These are phyloP conservation scores for Gynandropsis gynandra DNA, from an alignment of 345 rosid genomes.

Conservation along the genomic window DNA sequence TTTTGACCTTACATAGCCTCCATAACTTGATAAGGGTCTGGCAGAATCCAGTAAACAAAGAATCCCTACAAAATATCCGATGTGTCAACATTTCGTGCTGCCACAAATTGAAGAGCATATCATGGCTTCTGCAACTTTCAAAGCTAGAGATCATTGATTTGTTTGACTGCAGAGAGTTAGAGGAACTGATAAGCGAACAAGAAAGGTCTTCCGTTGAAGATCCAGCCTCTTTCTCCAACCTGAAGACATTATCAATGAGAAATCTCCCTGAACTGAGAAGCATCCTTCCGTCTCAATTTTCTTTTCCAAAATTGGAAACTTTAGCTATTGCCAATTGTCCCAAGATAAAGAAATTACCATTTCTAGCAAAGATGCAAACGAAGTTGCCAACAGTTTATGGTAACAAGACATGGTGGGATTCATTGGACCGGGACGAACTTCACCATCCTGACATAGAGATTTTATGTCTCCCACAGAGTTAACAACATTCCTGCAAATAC, in stretches of 20 bases:
- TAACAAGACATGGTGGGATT: constrained; percentile 42
- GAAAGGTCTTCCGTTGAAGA: constrained; percentile 13
- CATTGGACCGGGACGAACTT: constrained; percentile 28
- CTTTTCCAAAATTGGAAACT: constrained; percentile 33
- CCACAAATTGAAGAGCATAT: constrained; percentile 36
- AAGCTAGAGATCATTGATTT: constrained; percentile 38
- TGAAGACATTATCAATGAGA: constrained; percentile 33
- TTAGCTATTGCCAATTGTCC: constrained; percentile 39
- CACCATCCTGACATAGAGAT: constrained; percentile 13
- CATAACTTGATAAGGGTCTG: constrained; percentile 33
- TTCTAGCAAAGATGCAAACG: constrained; percentile 11
- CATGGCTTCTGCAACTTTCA: constrained; percentile 38
- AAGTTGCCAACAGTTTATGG: constrained; percentile 32
- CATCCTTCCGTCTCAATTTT: constrained; percentile 25
- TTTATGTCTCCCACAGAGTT: constrained; percentile 27
- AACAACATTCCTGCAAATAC: neutral
- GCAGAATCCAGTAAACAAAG: constrained; percentile 26
- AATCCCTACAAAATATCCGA: constrained; percentile 35
- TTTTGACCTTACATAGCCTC: constrained; percentile 41
- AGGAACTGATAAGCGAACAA: constrained; percentile 27
- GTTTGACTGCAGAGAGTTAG: constrained; percentile 39
- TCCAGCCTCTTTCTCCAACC: constrained; percentile 31
- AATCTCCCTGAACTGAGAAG: constrained; percentile 37
- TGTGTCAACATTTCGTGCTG: constrained; percentile 40
- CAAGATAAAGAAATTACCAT: constrained; percentile 32